phyloP scores from a whole-genome alignment of 2,329 filamentous ascomycete genomes.

The Leptosphaerulina australis region DNA sequence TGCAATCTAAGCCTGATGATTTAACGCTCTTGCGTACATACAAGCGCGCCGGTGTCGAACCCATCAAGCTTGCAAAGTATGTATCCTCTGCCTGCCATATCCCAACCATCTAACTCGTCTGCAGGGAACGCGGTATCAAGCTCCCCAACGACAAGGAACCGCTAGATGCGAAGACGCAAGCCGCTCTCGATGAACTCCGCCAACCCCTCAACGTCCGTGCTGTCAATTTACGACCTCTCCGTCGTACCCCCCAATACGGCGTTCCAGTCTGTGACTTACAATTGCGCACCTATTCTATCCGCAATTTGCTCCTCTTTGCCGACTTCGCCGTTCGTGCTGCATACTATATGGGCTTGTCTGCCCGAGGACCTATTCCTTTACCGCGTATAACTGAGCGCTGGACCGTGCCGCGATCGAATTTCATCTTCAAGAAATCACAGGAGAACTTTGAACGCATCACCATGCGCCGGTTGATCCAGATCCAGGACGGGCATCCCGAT shows the following conservation, averaged over 20 bases:
- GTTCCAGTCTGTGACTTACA: slow-evolving; percentile 90
- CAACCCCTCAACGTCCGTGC: slow-evolving; percentile 79
- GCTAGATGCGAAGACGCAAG: slow-evolving; percentile 38
- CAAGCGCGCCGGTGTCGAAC: slow-evolving; percentile 42
- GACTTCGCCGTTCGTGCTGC: slow-evolving; percentile 94
- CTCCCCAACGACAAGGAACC: slow-evolving; percentile 40
- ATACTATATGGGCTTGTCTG: slow-evolving; percentile 88
- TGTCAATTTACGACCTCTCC: slow-evolving; percentile 82
- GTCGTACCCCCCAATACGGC: slow-evolving; percentile 73
- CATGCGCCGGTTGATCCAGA: slow-evolving; percentile 82
- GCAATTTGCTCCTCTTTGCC: slow-evolving; percentile 90
- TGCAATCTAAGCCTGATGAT: slow-evolving; percentile 42
- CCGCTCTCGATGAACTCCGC: slow-evolving; percentile 42
- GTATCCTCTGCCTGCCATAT: neutral
- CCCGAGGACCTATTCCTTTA: slow-evolving; percentile 82
- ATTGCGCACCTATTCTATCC: slow-evolving; percentile 85
- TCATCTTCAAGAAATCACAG: slow-evolving; percentile 96
- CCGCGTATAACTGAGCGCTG: slow-evolving; percentile 88
- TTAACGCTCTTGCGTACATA: slow-evolving; percentile 38
- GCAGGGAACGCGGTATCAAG: slow-evolving; percentile 40
- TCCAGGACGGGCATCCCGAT: slow-evolving; percentile 88
- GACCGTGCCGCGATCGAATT: slow-evolving; percentile 88
- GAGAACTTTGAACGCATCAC: slow-evolving; percentile 98
- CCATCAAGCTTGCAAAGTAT: slow-evolving; percentile 46
- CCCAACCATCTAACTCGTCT: neutral